These are phyloP conservation scores for Geosiphon pyriformis DNA, from an alignment of 192 early-diverging fungal genomes.

Conservation along the genomic window DNA sequence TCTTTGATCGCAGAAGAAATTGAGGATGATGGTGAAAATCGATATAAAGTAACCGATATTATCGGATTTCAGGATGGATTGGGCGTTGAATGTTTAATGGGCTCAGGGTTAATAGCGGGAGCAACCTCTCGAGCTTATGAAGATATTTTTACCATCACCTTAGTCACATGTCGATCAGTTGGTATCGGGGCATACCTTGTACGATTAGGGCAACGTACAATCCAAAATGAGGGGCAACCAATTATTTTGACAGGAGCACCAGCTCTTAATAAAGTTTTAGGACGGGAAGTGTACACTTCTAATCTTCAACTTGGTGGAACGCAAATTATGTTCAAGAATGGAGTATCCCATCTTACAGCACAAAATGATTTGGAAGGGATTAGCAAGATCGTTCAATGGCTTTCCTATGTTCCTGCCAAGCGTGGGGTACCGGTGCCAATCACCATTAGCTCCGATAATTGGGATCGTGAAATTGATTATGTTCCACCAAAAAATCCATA, in stretches of 20 bases:
- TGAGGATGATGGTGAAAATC: constrained; percentile 66
- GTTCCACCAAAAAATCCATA: constrained; percentile 79
- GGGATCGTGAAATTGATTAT: constrained; percentile 80
- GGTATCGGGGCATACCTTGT: constrained; percentile 99
- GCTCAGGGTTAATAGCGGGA: constrained; percentile 96
- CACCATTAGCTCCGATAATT: constrained; percentile 58
- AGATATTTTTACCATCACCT: constrained; percentile 94
- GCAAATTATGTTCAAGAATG: constrained; percentile 99
- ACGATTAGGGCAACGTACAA: constrained; percentile 92
- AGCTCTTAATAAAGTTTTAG: constrained; percentile 96
- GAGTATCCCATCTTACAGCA: constrained; percentile 94
- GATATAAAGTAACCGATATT: constrained; percentile 80
- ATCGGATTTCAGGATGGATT: constrained; percentile 85
- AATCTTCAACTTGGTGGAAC: constrained; percentile 98
- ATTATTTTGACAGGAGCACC: constrained; percentile 97
- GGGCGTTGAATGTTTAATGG: constrained; percentile 95
- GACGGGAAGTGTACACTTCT: constrained; percentile 95
- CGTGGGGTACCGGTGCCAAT: constrained; percentile 66
- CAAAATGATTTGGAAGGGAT: constrained; percentile 94
- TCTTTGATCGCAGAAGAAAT: constrained; percentile 71
- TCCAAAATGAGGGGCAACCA: constrained; percentile 97
- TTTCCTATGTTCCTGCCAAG: constrained; percentile 80
- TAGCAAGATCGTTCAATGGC: constrained; percentile 87
- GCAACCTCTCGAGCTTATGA: constrained; percentile 93
- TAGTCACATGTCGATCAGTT: constrained; percentile 97